Evolutionary conservation across 1,284 basidiomycete genomes (phyloP).

Genomic region (Pseudomicrostroma phylloplanum): DNA sequence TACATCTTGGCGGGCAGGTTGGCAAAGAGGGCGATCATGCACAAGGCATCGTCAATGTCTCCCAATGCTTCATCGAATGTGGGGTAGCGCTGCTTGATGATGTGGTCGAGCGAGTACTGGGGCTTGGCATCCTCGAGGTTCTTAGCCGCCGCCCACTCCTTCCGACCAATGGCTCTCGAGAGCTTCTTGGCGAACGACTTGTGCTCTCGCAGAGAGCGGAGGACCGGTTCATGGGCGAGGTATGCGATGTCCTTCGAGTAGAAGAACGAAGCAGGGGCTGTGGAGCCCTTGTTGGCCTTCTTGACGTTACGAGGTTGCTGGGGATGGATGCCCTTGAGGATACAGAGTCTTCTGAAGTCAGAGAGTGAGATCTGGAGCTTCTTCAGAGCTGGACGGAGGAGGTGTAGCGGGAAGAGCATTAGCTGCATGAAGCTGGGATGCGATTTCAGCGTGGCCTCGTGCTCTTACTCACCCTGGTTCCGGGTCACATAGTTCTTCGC

Average conservation of each 20-base stretch:
- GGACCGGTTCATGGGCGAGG: constrained; percentile 90
- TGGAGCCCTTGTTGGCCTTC: constrained; percentile 93
- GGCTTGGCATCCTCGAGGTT: constrained; percentile 78
- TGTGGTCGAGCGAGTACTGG: constrained; percentile 71
- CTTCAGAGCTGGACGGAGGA: constrained; percentile 46
- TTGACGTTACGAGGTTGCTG: constrained; percentile 88
- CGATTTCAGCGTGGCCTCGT: too few relatives aligned
- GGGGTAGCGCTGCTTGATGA: constrained; percentile 97
- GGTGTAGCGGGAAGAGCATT: not conserved
- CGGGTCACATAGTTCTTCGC: constrained; percentile 74
- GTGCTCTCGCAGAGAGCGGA: constrained; percentile 92
- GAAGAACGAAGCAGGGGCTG: constrained; percentile 95
- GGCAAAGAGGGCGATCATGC: constrained; percentile 81
- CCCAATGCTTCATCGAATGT: constrained; percentile 92
- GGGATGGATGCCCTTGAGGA: constrained; percentile 97
- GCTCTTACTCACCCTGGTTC: constrained; percentile 55
- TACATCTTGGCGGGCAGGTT: constrained; percentile 56
- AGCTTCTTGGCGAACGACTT: constrained; percentile 98
- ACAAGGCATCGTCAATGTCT: constrained; percentile 95
- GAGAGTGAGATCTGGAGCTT: constrained; percentile 87
- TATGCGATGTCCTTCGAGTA: constrained; percentile 98
- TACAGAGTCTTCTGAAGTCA: constrained; percentile 94
- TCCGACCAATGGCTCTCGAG: constrained; percentile 80
- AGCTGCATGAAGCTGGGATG: too few relatives aligned
- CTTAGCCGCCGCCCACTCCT: constrained; percentile 92